These are phyloP conservation scores for Taphrina deformans DNA, from an alignment of 1,139 yeast species.

Conservation along the genomic window DNA sequence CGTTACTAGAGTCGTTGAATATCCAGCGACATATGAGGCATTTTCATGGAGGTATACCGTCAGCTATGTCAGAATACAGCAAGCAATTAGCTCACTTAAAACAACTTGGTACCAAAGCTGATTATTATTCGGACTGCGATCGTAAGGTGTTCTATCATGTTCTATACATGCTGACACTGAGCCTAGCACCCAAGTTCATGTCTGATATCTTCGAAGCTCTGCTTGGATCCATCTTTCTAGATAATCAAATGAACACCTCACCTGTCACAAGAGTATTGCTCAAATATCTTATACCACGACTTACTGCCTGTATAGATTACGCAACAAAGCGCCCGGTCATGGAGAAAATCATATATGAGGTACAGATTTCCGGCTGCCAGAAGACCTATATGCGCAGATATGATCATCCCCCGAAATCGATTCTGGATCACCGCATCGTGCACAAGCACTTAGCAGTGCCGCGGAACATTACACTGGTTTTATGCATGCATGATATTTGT, in stretches of 20 bases:
- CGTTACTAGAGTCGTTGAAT: constrained; percentile 22
- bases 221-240: constrained; percentile 36
- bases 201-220: constrained; percentile 36
- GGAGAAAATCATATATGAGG: neutral
- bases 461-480: neutral
- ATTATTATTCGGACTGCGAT: constrained; percentile 9
- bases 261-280: constrained; percentile 4
- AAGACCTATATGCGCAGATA: neutral
- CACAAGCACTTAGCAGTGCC: neutral
- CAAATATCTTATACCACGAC: neutral
- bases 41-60: constrained; percentile 25
- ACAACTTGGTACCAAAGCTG: neutral
- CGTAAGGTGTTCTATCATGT: neutral
- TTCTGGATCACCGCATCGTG: constrained; percentile 4
- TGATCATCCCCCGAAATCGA: neutral
- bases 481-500: neutral
- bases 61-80: constrained; percentile 29
- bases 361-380: neutral
- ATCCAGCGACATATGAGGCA: constrained; percentile 33
- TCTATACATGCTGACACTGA: neutral
- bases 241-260: constrained; percentile 27
- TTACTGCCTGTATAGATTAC: constrained; percentile 9
- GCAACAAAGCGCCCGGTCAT: neutral
- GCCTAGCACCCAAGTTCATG: constrained; percentile 36
- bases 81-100: constrained; percentile 15